These are phyloP conservation scores for Torulaspora globosa DNA, from an alignment of 1,139 yeast genomes.

Conservation along the genomic window DNA sequence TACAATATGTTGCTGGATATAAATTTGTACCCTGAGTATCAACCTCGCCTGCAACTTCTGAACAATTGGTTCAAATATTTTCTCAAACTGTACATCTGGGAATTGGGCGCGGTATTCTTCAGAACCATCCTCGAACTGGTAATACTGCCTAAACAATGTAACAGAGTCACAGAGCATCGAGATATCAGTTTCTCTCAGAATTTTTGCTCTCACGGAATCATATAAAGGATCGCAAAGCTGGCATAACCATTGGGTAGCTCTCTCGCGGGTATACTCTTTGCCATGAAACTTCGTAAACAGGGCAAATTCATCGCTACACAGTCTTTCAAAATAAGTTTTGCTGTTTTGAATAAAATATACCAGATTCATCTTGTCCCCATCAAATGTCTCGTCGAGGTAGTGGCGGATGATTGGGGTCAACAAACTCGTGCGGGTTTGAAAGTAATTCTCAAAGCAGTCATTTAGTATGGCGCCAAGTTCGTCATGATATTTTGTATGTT, in stretches of 20 bases:
- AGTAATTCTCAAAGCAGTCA: conserved; percentile 64
- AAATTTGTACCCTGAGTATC: conserved; percentile 71
- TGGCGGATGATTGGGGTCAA: conserved; percentile 44
- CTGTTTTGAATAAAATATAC: conserved; percentile 58
- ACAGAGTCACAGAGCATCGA: conserved; percentile 70
- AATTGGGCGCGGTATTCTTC: conserved; percentile 32
- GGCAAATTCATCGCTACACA: conserved; percentile 58
- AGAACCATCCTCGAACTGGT: conserved; percentile 53
- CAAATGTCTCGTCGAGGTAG: conserved; percentile 37
- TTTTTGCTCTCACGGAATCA: conserved; percentile 59
- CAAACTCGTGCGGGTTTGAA: conserved; percentile 50
- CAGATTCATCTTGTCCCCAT: conserved; percentile 34
- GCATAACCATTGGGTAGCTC: conserved; percentile 49
- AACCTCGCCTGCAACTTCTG: conserved; percentile 76
- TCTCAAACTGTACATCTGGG: conserved; percentile 47
- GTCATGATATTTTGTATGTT: conserved; percentile 51
- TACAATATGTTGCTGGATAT: conserved; percentile 63
- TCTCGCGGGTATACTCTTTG: conserved; percentile 22
- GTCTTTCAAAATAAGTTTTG: conserved; percentile 52
- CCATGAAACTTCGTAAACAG: conserved; percentile 56
- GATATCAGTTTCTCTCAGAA: conserved; percentile 66
- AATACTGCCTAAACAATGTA: conserved; percentile 62
- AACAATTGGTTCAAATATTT: conserved; percentile 63
- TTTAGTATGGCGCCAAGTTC: conserved; percentile 50
- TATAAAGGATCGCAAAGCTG: conserved; percentile 71